Conservation (phyloP, 2,329 filamentous ascomycete species). For the Penicillium sp. region DNA sequence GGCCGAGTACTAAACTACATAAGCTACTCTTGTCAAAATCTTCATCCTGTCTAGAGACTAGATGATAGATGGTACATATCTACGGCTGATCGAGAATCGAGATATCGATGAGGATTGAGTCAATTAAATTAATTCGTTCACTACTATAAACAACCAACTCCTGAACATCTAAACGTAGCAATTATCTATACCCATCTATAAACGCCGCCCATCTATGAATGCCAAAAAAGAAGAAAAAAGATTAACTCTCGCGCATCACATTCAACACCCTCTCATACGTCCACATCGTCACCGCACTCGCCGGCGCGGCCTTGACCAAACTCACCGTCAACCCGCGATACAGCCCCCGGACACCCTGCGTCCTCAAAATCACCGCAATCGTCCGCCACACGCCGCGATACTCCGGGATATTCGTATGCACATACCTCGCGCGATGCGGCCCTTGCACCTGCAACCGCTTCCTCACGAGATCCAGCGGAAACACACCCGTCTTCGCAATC, state of each 20-base stretch:
- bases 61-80: too few species aligned
- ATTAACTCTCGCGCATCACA: slow-evolving; percentile 44
- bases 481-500: slow-evolving; percentile 81
- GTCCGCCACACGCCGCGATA: slow-evolving; percentile 68
- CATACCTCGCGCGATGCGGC: slow-evolving; percentile 72
- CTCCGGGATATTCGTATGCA: slow-evolving; percentile 82
- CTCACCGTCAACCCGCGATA: slow-evolving; percentile 88
- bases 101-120: too few species aligned
- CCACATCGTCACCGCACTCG: slow-evolving; percentile 90
- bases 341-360: slow-evolving; percentile 73
- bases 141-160: too few species aligned
- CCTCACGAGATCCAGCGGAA: slow-evolving; percentile 85
- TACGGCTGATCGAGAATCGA: too few species aligned
- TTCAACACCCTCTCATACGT: slow-evolving; percentile 78
- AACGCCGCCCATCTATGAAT: too few species aligned
- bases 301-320: slow-evolving; percentile 88
- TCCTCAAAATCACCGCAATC: slow-evolving; percentile 62
- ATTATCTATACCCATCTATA: too few species aligned
- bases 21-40: too few species aligned
- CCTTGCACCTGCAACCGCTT: slow-evolving; percentile 96
- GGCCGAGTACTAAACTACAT: slow-evolving; percentile 35
- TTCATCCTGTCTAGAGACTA: too few species aligned
- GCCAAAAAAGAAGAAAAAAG: not conserved
- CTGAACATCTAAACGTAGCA: too few species aligned
- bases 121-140: too few species aligned